Conservation (phyloP, 176 grass and related monocot genomes). For the Alloteropsis semialata region DNA sequence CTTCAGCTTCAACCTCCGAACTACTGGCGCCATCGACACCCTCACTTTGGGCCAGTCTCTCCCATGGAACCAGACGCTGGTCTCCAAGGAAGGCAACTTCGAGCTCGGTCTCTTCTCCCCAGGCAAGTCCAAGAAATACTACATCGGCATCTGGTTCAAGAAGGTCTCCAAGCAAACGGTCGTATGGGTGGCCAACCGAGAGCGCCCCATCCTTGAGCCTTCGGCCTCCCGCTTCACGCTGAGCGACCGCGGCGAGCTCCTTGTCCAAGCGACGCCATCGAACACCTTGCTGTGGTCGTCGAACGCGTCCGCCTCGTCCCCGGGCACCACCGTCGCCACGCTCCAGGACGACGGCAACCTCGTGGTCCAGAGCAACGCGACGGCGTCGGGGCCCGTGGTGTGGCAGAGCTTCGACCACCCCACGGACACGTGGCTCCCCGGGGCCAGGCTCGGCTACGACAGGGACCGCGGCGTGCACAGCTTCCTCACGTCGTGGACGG, state of each 20-base stretch:
- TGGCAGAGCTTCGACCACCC: conserved; percentile 86
- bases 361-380: conserved; percentile 29
- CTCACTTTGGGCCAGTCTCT: conserved; percentile 44
- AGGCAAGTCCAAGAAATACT: conserved; percentile 43
- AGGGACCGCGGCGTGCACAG: conserved; percentile 26
- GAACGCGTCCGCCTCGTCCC: conserved; percentile 37
- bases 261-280: conserved; percentile 17
- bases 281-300: conserved; percentile 47
- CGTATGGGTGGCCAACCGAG: conserved; percentile 64
- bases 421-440: conserved; percentile 66
- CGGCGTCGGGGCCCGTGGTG: not conserved
- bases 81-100: conserved; percentile 55
- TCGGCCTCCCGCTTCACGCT: conserved; percentile 39
- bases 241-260: conserved; percentile 41
- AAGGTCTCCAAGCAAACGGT: conserved; percentile 46
- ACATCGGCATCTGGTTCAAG: conserved; percentile 61
- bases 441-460: conserved; percentile 54
- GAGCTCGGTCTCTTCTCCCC: conserved; percentile 66
- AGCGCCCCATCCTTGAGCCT: conserved; percentile 32
- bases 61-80: conserved; percentile 50
- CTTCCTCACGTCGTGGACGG: conserved; percentile 53
- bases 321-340: conserved; percentile 36
- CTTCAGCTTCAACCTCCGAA: conserved; percentile 5
- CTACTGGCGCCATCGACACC: conserved; percentile 24
- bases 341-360: conserved; percentile 63